Conservation (phyloP, 169 alveolate genomes). For the Plasmodium sp. region DNA sequence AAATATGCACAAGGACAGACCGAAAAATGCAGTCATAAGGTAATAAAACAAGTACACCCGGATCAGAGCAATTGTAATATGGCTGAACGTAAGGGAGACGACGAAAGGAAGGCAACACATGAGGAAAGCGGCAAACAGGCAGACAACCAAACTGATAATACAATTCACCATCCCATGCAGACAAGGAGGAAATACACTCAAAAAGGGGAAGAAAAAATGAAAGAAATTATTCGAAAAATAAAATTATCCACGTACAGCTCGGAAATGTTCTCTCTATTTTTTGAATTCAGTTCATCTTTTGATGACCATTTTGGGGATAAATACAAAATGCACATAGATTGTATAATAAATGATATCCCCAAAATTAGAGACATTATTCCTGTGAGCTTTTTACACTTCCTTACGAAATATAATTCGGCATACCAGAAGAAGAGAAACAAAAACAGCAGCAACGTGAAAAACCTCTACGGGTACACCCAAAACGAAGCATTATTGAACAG, state of each 20-base stretch:
- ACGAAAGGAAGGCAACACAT: background rate
- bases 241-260: constrained; percentile 45
- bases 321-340: constrained; percentile 34
- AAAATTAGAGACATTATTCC: constrained; percentile 27
- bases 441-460: background rate
- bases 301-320: constrained; percentile 38
- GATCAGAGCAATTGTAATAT: background rate
- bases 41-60: background rate
- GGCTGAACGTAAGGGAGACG: background rate
- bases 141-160: background rate
- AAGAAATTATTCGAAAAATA: constrained; percentile 4
- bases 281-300: constrained; percentile 60
- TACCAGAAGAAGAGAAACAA: constrained; percentile 18
- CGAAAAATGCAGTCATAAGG: background rate
- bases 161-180: background rate
- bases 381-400: constrained; percentile 19
- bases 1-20: background rate
- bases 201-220: background rate
- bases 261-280: constrained; percentile 49
- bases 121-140: background rate
- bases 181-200: background rate
- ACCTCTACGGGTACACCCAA: background rate
- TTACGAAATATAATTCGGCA: constrained; percentile 28
- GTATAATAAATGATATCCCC: constrained; percentile 9
- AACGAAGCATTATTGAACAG: background rate